These are phyloP conservation scores for Elongisporangium undulatum DNA, from an alignment of 352 stramenopile species.

Conservation along the genomic window DNA sequence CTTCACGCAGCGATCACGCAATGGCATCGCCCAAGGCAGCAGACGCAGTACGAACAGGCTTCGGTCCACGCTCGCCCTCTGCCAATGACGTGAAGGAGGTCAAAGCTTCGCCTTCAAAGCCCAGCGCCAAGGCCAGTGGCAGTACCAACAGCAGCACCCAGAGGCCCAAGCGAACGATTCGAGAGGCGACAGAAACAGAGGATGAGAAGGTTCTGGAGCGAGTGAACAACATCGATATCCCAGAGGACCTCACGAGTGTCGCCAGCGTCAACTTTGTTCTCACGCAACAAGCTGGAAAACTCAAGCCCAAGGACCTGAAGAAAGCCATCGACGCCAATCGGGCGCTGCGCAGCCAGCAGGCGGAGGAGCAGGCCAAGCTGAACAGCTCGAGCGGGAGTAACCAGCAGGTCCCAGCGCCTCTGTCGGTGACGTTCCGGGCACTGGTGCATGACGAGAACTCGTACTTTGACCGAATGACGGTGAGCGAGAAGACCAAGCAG, in stretches of 20 bases:
- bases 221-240: constrained; percentile 70
- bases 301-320: constrained; percentile 90
- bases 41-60: neutral
- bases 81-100: neutral
- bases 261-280: constrained; percentile 79
- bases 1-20: constrained; percentile 32
- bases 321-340: constrained; percentile 80
- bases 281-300: constrained; percentile 85
- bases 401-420: constrained; percentile 1
- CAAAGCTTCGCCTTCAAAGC: constrained; percentile 2
- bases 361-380: constrained; percentile 55
- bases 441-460: constrained; percentile 51
- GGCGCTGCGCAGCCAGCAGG: constrained; percentile 52
- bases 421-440: constrained; percentile 39
- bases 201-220: constrained; percentile 18
- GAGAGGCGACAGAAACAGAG: neutral
- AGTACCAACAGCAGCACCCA: constrained; percentile 6
- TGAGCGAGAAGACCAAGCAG: constrained; percentile 63
- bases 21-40: neutral
- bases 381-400: constrained; percentile 7
- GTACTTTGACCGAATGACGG: constrained; percentile 26
- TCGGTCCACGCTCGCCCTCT: neutral
- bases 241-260: constrained; percentile 45
- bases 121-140: neutral
- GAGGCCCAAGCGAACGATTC: constrained; percentile 5